phyloP scores from a whole-genome alignment of 2,329 filamentous ascomycete species.

The Immersiporthe knoxdaviesiana region DNA sequence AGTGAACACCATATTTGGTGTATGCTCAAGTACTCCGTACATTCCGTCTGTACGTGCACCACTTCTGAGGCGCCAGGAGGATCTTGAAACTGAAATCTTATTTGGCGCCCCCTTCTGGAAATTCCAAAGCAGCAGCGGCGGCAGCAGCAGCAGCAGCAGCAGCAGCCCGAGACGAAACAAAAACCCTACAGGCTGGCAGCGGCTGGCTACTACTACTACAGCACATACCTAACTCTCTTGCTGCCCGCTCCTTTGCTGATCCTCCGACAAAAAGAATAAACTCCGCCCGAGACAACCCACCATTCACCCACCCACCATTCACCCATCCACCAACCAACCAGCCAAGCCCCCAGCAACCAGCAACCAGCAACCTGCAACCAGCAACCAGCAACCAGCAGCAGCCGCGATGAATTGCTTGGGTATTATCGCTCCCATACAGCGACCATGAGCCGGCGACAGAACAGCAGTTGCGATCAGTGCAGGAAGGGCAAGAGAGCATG shows the following conservation, averaged over 20 bases:
- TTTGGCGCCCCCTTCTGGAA: not conserved
- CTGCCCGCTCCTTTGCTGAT: conserved; percentile 1
- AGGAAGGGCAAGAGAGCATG: conserved; percentile 30
- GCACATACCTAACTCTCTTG: not conserved
- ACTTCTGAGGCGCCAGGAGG: not conserved
- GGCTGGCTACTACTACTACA: not conserved
- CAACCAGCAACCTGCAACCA: no score
- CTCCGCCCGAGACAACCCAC: not conserved
- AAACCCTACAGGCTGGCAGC: not conserved
- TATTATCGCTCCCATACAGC: not conserved
- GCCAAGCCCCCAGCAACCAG: no score
- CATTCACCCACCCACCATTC: not conserved
- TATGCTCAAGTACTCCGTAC: not conserved
- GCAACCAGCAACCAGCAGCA: not conserved
- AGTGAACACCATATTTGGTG: not conserved
- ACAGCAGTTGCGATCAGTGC: conserved; percentile 31
- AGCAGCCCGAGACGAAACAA: not conserved
- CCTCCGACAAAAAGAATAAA: not conserved
- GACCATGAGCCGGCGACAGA: conserved; percentile 29
- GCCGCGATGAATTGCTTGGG: not conserved
- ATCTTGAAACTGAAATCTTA: not conserved
- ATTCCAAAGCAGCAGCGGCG: not conserved
- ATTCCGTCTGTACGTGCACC: not conserved
- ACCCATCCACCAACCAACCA: not conserved
- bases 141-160: no score